phyloP scores from a whole-genome alignment of 306 rosid species.

The Biancaea sappan region DNA sequence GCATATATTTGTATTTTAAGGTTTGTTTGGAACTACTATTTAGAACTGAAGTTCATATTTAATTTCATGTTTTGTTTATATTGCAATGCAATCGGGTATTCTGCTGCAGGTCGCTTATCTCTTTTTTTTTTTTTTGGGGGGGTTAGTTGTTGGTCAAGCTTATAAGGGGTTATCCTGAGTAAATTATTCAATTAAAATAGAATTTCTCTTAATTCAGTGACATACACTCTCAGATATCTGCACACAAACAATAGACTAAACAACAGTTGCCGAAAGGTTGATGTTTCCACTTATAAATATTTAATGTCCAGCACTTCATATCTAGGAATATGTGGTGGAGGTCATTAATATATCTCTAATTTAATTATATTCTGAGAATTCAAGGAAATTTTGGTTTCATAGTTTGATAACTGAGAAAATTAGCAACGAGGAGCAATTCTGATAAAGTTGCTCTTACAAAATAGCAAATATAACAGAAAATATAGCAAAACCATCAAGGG shows the following conservation, averaged over 20 bases:
- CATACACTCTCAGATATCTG: not conserved
- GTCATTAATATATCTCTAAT: not conserved
- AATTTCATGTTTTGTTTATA: not conserved
- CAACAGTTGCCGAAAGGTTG: not conserved
- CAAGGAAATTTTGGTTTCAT: no score
- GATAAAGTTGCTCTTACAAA: no score
- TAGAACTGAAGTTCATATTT: not conserved
- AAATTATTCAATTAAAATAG: not conserved
- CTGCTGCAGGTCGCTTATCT: constrained; percentile 6
- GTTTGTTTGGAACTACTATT: not conserved
- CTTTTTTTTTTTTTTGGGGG: not conserved
- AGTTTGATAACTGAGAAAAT: no score
- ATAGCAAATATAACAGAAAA: no score
- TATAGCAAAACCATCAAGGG: no score
- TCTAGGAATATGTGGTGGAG: not conserved
- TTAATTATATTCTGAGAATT: no score
- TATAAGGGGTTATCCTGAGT: not conserved
- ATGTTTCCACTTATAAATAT: not conserved
- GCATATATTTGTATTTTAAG: constrained; percentile 1
- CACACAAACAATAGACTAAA: not conserved
- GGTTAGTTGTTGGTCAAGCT: not conserved
- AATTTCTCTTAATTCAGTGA: not conserved
- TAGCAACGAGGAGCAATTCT: no score
- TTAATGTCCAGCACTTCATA: not conserved
- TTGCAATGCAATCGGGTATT: not conserved